A percentile compares a stretch with the other conserved stretches of the same genome.
Evolutionary conservation across 371 early-diverging fungal species (phyloP).

Genomic region (Rhizopus microsporus): DNA sequence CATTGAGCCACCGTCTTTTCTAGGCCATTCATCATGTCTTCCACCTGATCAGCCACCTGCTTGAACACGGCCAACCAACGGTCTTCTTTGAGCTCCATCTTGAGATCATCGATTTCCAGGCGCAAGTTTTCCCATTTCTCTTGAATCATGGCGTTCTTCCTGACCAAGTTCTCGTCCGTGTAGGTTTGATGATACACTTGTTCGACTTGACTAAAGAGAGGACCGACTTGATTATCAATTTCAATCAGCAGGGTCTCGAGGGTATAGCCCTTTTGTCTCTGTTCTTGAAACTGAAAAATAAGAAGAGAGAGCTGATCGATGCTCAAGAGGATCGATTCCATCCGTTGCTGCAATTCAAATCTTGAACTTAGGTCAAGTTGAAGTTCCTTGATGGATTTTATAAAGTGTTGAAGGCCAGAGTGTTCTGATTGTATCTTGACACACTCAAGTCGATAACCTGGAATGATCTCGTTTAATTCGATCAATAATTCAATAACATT

Average conservation of each 20-base stretch:
- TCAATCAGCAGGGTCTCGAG: constrained; percentile 47
- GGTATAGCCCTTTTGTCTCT: constrained; percentile 17
- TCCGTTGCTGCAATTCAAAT: constrained; percentile 16
- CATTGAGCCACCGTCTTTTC: constrained; percentile 61
- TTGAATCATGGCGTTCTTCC: constrained; percentile 39
- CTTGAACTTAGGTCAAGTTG: constrained; percentile 23
- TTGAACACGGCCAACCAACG: constrained; percentile 61
- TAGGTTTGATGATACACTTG: constrained; percentile 51
- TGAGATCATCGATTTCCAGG: constrained; percentile 52
- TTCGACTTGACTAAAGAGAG: constrained; percentile 54
- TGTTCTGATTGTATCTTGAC: constrained; percentile 52
- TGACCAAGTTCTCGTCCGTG: constrained; percentile 33
- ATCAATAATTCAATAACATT: constrained; percentile 23
- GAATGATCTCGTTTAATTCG: constrained; percentile 23
- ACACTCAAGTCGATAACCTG: constrained; percentile 28
- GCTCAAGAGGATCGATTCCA: constrained; percentile 36
- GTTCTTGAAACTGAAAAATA: constrained; percentile 49
- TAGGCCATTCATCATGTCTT: constrained; percentile 61
- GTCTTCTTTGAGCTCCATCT: constrained; percentile 60
- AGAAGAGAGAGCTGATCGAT: constrained; percentile 42
- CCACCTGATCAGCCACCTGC: constrained; percentile 60
- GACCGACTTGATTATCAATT: constrained; percentile 57
- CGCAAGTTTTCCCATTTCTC: constrained; percentile 53
- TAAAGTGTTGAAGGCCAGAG: constrained; percentile 50
- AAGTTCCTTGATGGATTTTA: constrained; percentile 31